A percentile compares a stretch with the other conserved stretches of the same genome.
Evolutionary conservation across 2,329 filamentous ascomycete species (phyloP).

Genomic region (Emergomyces pasteurianus): DNA sequence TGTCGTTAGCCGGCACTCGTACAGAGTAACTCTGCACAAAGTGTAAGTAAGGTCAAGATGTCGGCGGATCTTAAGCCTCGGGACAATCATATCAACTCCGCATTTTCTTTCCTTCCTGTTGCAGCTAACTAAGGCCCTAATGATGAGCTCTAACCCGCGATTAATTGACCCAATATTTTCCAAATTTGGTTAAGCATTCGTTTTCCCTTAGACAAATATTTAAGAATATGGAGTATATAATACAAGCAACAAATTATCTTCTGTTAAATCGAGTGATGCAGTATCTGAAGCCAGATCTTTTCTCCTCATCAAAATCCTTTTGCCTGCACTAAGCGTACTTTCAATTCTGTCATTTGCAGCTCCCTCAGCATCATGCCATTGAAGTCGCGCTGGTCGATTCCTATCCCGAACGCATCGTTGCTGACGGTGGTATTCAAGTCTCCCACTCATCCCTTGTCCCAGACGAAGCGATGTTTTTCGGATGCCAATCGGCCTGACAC

Average conservation of each 20-base stretch:
- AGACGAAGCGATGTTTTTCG: conserved; percentile 40
- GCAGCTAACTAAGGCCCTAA: too few species aligned
- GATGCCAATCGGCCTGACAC: conserved; percentile 57
- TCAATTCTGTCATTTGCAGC: background rate
- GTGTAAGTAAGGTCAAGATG: too few species aligned
- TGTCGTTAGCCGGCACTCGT: too few species aligned
- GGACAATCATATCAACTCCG: too few species aligned
- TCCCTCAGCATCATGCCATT: conserved; percentile 35
- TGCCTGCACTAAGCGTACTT: background rate
- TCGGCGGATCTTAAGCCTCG: too few species aligned
- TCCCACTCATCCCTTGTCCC: conserved; percentile 35
- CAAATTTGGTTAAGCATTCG: background rate
- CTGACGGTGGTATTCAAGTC: conserved; percentile 41
- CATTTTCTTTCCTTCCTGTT: too few species aligned
- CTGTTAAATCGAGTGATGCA: background rate
- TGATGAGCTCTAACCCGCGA: too few species aligned
- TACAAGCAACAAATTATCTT: background rate
- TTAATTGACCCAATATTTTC: background rate
- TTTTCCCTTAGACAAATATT: background rate
- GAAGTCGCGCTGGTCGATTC: conserved; percentile 38
- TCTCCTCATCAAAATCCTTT: background rate
- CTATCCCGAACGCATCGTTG: conserved; percentile 35
- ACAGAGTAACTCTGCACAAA: too few species aligned
- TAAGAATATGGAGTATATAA: background rate
- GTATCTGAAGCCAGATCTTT: background rate